Percentiles rank a stretch among this genome's conserved stretches.
phyloP scores from a whole-genome alignment of 2,329 filamentous ascomycete genomes.

The Blastomyces parvus region DNA sequence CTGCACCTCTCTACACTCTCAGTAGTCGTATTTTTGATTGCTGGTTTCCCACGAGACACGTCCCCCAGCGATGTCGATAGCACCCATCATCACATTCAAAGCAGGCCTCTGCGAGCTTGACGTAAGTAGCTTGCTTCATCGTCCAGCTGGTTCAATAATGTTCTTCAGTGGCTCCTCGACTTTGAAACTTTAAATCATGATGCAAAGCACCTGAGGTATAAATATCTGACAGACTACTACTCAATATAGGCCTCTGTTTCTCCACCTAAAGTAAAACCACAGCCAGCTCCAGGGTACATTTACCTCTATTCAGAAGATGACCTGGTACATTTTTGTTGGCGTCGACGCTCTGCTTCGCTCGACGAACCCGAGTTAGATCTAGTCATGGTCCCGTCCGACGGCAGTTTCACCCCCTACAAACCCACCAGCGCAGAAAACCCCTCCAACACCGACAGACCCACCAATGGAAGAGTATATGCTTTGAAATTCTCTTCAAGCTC shows the following conservation, averaged over 20 bases:
- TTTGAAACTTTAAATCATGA: neutral
- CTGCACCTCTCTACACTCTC: neutral
- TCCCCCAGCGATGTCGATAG: constrained; percentile 58
- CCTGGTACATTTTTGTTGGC: constrained; percentile 95
- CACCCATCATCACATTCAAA: constrained; percentile 90
- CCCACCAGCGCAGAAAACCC: constrained; percentile 47
- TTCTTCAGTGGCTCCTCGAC: neutral
- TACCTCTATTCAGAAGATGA: constrained; percentile 94
- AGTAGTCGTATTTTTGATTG: constrained; percentile 8
- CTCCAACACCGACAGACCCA: constrained; percentile 53
- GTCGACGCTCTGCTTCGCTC: constrained; percentile 61
- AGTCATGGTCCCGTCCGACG: constrained; percentile 86
- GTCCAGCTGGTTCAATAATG: constrained; percentile 5
- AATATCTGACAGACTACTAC: neutral
- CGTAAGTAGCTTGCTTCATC: constrained; percentile 43
- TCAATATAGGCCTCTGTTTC: constrained; percentile 41
- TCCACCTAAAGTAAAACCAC: constrained; percentile 63
- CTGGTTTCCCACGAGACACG: constrained; percentile 11
- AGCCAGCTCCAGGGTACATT: constrained; percentile 69
- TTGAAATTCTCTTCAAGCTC: constrained; percentile 92
- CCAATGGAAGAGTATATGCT: constrained; percentile 81
- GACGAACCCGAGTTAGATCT: constrained; percentile 75
- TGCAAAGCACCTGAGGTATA: no score
- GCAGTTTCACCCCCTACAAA: constrained; percentile 75
- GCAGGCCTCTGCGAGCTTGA: constrained; percentile 80